Evolutionary conservation across 164 flowering plant genomes (phyloP).

Genomic region (Magnolia changhungtana): DNA sequence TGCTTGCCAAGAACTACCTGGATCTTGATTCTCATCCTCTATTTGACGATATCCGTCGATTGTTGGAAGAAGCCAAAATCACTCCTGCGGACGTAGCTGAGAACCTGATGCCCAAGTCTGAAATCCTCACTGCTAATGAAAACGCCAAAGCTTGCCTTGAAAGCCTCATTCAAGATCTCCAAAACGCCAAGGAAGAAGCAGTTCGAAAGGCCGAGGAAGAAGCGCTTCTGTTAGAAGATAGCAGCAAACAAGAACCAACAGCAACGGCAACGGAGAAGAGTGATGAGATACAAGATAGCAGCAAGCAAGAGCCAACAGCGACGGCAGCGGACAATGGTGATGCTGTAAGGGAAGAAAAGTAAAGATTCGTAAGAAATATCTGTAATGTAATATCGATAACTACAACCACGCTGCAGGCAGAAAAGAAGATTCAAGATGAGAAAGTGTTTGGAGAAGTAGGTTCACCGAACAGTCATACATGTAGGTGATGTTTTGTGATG

Average conservation of each 20-base stretch:
- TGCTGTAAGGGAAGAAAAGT: not conserved
- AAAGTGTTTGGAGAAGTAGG: too few relatives aligned
- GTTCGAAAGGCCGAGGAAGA: slow-evolving; percentile 6
- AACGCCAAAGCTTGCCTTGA: slow-evolving; percentile 27
- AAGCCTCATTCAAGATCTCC: slow-evolving; percentile 39
- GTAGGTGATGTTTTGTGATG: too few relatives aligned
- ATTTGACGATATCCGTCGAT: slow-evolving; percentile 27
- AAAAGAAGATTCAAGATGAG: too few relatives aligned
- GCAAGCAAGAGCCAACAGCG: not conserved
- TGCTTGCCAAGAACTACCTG: slow-evolving; percentile 48
- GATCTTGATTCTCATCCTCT: slow-evolving; percentile 33
- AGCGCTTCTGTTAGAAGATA: not conserved
- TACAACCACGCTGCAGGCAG: too few relatives aligned
- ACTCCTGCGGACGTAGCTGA: slow-evolving; percentile 71
- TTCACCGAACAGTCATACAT: too few relatives aligned
- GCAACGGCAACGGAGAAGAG: not conserved
- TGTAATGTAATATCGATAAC: too few relatives aligned
- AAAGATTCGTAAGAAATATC: not conserved
- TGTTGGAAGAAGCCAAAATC: slow-evolving; percentile 37
- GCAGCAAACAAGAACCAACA: not conserved
- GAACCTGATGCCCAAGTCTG: slow-evolving; percentile 51
- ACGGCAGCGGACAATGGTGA: not conserved
- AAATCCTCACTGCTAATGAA: slow-evolving; percentile 5
- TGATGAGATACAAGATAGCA: not conserved
- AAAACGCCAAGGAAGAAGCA: slow-evolving; percentile 29